phyloP scores from a whole-genome alignment of 345 rosid genomes.

The Rhizophora mangle region DNA sequence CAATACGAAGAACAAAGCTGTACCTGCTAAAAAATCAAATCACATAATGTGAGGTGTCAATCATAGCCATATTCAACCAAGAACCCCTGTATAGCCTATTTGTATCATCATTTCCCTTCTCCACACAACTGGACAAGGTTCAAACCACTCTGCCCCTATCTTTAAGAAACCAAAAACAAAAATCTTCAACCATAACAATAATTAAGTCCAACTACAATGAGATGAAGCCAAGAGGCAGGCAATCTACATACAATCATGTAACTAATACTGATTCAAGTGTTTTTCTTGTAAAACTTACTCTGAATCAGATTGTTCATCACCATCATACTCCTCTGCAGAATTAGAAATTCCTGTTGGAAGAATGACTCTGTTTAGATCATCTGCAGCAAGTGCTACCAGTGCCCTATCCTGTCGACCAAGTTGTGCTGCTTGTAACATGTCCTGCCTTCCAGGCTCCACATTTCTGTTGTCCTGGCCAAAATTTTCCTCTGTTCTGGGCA shows the following conservation, averaged over 20 bases:
- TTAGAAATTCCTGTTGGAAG: conserved; percentile 38
- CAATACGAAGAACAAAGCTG: conserved; percentile 74
- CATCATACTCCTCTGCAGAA: conserved; percentile 59
- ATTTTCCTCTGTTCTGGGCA: conserved; percentile 79
- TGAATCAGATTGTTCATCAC: conserved; percentile 79
- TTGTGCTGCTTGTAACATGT: conserved; percentile 52
- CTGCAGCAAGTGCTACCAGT: conserved; percentile 48
- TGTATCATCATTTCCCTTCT: no score
- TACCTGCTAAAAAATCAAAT: conserved; percentile 56
- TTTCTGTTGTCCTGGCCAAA: conserved; percentile 72
- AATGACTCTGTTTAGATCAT: conserved; percentile 46
- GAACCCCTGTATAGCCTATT: background rate
- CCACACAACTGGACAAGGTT: no score
- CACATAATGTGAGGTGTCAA: conserved; percentile 9
- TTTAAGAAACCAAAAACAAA: no score
- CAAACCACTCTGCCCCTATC: no score
- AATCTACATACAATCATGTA: background rate
- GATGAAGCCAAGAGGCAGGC: background rate
- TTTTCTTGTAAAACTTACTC: conserved; percentile 56
- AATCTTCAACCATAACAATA: background rate
- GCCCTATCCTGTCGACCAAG: conserved; percentile 66
- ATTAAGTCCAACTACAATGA: background rate
- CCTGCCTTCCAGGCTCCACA: conserved; percentile 71
- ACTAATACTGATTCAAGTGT: conserved; percentile 1
- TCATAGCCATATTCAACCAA: background rate